Percentiles rank a stretch among this genome's conserved stretches.
Evolutionary conservation across 1,139 yeast species (phyloP).

Genomic region (Yueomyces sp.): DNA sequence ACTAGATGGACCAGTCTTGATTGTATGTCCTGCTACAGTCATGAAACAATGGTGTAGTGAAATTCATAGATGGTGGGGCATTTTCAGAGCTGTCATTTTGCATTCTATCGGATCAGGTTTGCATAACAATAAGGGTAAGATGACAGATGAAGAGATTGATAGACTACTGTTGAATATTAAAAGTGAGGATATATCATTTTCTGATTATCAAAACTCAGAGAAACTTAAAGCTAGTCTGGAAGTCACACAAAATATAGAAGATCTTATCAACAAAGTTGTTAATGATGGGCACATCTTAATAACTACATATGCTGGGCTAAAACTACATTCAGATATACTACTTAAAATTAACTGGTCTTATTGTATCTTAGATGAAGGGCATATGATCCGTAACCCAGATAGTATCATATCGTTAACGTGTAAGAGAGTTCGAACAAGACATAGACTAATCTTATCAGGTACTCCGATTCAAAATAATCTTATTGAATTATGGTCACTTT

Average conservation of each 20-base stretch:
- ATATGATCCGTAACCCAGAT: constrained; percentile 90
- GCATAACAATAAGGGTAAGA: constrained; percentile 30
- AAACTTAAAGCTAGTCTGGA: constrained; percentile 17
- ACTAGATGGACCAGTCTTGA: constrained; percentile 62
- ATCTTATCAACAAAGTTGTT: constrained; percentile 24
- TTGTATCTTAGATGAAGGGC: constrained; percentile 90
- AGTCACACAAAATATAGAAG: constrained; percentile 16
- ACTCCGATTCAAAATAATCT: constrained; percentile 93
- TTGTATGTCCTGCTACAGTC: constrained; percentile 96
- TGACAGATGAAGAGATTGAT: constrained; percentile 32
- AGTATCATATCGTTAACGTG: constrained; percentile 77
- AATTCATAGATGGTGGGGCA: constrained; percentile 97
- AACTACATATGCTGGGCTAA: constrained; percentile 84
- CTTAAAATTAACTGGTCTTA: constrained; percentile 79
- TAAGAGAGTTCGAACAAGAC: constrained; percentile 68
- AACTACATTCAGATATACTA: constrained; percentile 60
- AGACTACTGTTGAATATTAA: constrained; percentile 31
- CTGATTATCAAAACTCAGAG: constrained; percentile 19
- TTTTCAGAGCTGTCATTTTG: constrained; percentile 69
- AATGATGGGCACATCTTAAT: constrained; percentile 66
- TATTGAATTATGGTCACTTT: constrained; percentile 84
- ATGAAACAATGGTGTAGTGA: constrained; percentile 94
- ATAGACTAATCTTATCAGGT: constrained; percentile 81
- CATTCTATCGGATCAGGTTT: constrained; percentile 92
- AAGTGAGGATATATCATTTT: constrained; percentile 33